A percentile compares a stretch with the other conserved stretches of the same genome.
Conservation (phyloP, 2,329 filamentous ascomycete species). For the Apiospora koreana region DNA sequence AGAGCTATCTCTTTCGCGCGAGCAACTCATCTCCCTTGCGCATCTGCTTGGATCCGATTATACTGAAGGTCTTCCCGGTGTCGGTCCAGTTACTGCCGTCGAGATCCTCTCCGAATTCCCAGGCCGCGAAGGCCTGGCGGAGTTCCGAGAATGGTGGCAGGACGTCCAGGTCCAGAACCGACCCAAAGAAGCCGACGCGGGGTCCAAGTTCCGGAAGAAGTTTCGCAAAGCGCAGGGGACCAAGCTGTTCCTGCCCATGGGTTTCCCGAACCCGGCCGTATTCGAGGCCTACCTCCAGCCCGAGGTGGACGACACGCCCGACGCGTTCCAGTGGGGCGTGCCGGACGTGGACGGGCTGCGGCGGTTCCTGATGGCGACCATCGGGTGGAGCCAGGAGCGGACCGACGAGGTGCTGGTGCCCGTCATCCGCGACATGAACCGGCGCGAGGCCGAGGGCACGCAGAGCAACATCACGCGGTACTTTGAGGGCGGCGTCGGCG, state of each 20-base stretch:
- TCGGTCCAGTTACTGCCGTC: slow-evolving; percentile 91
- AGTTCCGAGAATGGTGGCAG: slow-evolving; percentile 87
- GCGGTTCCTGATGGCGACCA: slow-evolving; percentile 83
- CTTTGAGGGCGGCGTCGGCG: slow-evolving; percentile 75
- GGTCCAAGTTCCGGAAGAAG: slow-evolving; percentile 74
- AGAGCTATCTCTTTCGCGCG: slow-evolving; percentile 84
- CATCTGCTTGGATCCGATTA: slow-evolving; percentile 94
- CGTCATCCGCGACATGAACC: slow-evolving; percentile 94
- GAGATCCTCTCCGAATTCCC: slow-evolving; percentile 93
- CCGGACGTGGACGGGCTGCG: slow-evolving; percentile 87
- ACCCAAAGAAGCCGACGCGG: slow-evolving; percentile 60
- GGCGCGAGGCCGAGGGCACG: slow-evolving; percentile 82
- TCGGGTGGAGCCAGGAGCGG: slow-evolving; percentile 88
- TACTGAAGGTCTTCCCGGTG: slow-evolving; percentile 85
- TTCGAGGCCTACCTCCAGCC: slow-evolving; percentile 82
- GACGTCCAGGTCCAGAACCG: slow-evolving; percentile 71
- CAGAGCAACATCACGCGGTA: slow-evolving; percentile 96
- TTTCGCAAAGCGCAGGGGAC: slow-evolving; percentile 78
- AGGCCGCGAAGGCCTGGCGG: slow-evolving; percentile 58
- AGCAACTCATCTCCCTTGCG: slow-evolving; percentile 85
- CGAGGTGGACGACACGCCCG: slow-evolving; percentile 77
- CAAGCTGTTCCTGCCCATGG: slow-evolving; percentile 81
- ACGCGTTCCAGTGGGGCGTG: slow-evolving; percentile 91
- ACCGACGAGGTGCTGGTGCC: slow-evolving; percentile 96
- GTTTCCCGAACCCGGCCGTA: slow-evolving; percentile 78